A percentile compares a stretch with the other conserved stretches of the same genome.
phyloP scores from a whole-genome alignment of 2,329 filamentous ascomycete genomes.

The Xylariaceae sp. region DNA sequence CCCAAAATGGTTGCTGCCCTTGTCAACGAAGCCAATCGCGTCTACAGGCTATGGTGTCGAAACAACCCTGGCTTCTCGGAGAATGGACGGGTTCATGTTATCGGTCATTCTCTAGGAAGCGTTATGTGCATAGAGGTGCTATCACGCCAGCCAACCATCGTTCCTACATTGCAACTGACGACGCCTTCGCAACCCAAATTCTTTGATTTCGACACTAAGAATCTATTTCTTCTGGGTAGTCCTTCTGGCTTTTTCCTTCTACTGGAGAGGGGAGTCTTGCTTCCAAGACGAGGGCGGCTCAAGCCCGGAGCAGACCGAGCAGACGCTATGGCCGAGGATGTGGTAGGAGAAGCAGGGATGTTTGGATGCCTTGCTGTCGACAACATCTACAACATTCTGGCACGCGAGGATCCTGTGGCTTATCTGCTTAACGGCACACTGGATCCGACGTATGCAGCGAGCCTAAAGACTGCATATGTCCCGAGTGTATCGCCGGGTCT shows the following conservation, averaged over 20 bases:
- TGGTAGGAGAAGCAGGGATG: conserved; percentile 73
- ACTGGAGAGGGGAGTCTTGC: conserved; percentile 66
- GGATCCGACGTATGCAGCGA: conserved; percentile 72
- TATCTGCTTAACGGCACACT: conserved; percentile 90
- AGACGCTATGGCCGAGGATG: conserved; percentile 49
- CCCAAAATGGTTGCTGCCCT: conserved; percentile 90
- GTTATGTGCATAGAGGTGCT: conserved; percentile 93
- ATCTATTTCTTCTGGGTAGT: conserved; percentile 84
- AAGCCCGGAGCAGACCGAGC: conserved; percentile 71
- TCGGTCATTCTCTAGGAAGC: conserved; percentile 90
- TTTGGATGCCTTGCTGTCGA: conserved; percentile 93
- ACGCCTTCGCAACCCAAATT: conserved; percentile 45
- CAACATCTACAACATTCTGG: conserved; percentile 92
- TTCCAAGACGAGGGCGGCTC: conserved; percentile 69
- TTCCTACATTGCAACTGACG: conserved; percentile 48
- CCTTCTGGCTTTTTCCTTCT: conserved; percentile 91
- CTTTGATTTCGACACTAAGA: conserved; percentile 90
- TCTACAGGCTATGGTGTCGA: conserved; percentile 91
- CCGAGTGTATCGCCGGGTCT: conserved; percentile 67
- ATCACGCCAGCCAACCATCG: conserved; percentile 76
- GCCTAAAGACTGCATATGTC: conserved; percentile 72
- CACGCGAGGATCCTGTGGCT: conserved; percentile 70
- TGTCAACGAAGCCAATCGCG: conserved; percentile 84
- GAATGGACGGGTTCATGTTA: conserved; percentile 80
- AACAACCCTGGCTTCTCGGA: conserved; percentile 87